These are phyloP conservation scores for Aureobasidium sp. DNA, from an alignment of 2,329 filamentous ascomycete genomes.

Conservation along the genomic window DNA sequence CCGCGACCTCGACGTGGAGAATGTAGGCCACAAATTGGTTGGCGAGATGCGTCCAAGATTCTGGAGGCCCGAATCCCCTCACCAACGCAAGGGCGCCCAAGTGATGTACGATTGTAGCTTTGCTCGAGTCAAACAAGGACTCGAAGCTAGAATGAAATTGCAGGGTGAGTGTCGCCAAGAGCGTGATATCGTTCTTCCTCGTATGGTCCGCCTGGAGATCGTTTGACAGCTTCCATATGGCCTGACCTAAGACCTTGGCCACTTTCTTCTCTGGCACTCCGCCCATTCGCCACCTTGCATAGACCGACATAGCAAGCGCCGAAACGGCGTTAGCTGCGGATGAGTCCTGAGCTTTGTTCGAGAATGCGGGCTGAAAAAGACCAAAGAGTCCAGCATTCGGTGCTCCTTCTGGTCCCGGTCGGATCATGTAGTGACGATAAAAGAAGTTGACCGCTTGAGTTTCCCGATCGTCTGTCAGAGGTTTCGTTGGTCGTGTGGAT, in stretches of 20 bases:
- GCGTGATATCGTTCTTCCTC: neutral
- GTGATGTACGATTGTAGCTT: slow-evolving; percentile 5
- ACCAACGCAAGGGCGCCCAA: slow-evolving; percentile 7
- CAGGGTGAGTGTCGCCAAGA: slow-evolving; percentile 1
- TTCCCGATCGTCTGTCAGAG: neutral
- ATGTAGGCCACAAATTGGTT: neutral
- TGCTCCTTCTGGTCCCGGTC: neutral
- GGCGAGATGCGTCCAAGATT: neutral
- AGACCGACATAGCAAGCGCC: neutral
- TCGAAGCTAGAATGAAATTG: slow-evolving; percentile 13
- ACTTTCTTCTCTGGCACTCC: neutral
- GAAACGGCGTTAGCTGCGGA: neutral
- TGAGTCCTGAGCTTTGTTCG: neutral
- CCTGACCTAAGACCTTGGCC: neutral
- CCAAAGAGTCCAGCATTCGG: slow-evolving; percentile 3
- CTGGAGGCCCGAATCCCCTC: neutral
- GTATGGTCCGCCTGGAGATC: neutral
- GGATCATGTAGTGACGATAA: neutral
- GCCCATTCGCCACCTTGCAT: neutral
- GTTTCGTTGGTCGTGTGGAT: neutral
- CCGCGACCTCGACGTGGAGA: neutral
- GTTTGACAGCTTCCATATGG: neutral
- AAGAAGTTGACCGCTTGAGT: slow-evolving; percentile 2
- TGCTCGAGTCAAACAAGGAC: neutral
- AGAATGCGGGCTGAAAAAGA: neutral